Conservation (phyloP, 306 rosid species). For the Dryas alaskensis region DNA sequence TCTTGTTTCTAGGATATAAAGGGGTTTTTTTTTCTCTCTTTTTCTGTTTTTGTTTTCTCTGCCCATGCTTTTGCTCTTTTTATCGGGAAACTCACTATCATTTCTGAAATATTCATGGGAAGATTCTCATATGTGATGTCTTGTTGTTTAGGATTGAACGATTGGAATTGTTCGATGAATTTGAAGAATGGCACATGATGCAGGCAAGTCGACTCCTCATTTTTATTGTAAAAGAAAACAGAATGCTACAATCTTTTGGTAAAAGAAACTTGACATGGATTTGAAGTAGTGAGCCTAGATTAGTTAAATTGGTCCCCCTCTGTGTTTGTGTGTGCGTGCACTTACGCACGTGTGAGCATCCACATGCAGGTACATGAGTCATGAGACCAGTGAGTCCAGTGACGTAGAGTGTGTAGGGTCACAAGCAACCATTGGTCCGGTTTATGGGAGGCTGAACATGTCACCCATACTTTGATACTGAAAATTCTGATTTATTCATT, state of each 20-base stretch:
- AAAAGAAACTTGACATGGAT: constrained; percentile 18
- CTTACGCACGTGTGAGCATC: constrained; percentile 3
- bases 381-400: constrained; percentile 7
- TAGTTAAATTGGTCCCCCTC: constrained; percentile 8
- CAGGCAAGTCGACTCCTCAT: constrained; percentile 55
- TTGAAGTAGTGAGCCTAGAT: constrained; percentile 10
- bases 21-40: constrained; percentile 8
- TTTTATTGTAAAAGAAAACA: constrained; percentile 20
- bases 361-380: background rate
- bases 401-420: background rate
- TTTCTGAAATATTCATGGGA: constrained; percentile 26
- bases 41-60: constrained; percentile 3
- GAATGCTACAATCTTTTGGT: constrained; percentile 22
- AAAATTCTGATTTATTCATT: constrained; percentile 16
- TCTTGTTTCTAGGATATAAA: constrained; percentile 20
- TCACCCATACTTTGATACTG: constrained; percentile 14
- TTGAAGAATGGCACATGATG: constrained; percentile 99
- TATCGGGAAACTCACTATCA: constrained; percentile 22
- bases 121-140: constrained; percentile 35
- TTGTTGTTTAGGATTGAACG: constrained; percentile 74
- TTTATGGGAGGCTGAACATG: constrained; percentile 21
- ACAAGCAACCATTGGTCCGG: constrained; percentile 13
- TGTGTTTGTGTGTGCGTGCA: background rate
- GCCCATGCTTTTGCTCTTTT: constrained; percentile 11
- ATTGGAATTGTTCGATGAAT: constrained; percentile 90